phyloP scores from a whole-genome alignment of 2,329 filamentous ascomycete species.

The Clonostachys chloroleuca region DNA sequence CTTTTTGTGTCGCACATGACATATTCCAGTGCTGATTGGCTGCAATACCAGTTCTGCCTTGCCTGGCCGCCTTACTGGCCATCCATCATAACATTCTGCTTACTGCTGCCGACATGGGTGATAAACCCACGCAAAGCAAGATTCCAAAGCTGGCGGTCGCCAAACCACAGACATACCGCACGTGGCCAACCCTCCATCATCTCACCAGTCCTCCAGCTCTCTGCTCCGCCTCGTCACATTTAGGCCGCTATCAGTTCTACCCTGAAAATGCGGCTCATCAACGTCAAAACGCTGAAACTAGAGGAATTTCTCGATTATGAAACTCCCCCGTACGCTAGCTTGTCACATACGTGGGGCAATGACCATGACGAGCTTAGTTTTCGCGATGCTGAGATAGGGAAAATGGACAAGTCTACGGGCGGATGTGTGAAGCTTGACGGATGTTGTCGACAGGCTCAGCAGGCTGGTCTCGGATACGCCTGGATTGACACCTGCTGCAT shows the following conservation, averaged over 20 bases:
- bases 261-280: background rate
- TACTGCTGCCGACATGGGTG: too few species aligned
- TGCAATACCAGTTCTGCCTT: too few species aligned
- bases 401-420: background rate
- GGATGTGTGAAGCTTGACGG: constrained; percentile 6
- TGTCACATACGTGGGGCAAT: constrained; percentile 13
- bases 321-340: constrained; percentile 9
- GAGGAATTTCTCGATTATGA: background rate
- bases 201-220: too few species aligned
- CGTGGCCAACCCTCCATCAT: too few species aligned
- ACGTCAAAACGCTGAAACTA: background rate
- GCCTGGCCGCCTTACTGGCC: too few species aligned
- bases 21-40: too few species aligned
- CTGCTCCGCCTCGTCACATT: too few species aligned
- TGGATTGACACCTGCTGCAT: constrained; percentile 16
- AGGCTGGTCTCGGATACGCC: constrained; percentile 8
- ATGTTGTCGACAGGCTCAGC: constrained; percentile 6
- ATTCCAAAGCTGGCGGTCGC: too few species aligned
- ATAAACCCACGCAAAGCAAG: too few species aligned
- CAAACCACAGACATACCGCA: too few species aligned
- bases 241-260: background rate
- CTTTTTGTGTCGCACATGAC: too few species aligned
- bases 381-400: constrained; percentile 4
- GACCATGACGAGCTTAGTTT: constrained; percentile 12
- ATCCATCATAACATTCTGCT: too few species aligned